Base-by-base conservation (phyloP, 768 basidiomycete genomes). In the Lactifluus subvellereus region DNA sequence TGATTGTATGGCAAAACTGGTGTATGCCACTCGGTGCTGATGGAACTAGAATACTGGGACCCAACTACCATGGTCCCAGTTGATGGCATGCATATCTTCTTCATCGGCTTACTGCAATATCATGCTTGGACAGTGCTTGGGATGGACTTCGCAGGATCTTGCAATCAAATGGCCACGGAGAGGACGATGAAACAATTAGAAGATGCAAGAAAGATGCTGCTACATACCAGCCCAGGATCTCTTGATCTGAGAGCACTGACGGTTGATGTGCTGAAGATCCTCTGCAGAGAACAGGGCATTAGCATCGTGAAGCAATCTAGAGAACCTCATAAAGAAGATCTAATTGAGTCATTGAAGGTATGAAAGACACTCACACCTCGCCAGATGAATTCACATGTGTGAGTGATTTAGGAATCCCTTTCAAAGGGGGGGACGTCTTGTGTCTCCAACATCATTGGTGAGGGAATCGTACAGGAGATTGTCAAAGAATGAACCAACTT, bases 41-140 rank as follows among this genome's bases (percentile, higher is more conserved):
- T 68, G 13, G 49, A 67, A 9, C 64, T 73, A 6, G 66, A 69
- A n/a, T 71, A 73, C 55, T 73, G 72, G 72, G 57, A 70, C 43
- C 66, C 67, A 1, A 64, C 55, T 13, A 54, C 35, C 9, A 64
- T 65, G 60, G 54, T 62, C 4, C 47, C 70, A 6, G 58, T 71
- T 9, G 72, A 73, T 20, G 6, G 69, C 27, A 73, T 73, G 72
- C 72, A 73, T 56, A 45, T 38, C n/a, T 35, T 72, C 10, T 64
- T 68, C 33, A 32, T 71, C n/a, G 59, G 68, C 16, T 32, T 53
- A 7, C 59, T 69, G 7, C 59, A 62, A n/a, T 57, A 61, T 20
- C 69, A 70, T 56, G 67, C 68, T 35, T 37, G 38, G 42, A 59
- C 27, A 3, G 54, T 69, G 10, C 63, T 54, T 30, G 58, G 66